Percentiles rank a stretch among this genome's conserved stretches.
Conservation (phyloP, 2,329 filamentous ascomycete genomes). For the Plenodomus tracheiphilus region DNA sequence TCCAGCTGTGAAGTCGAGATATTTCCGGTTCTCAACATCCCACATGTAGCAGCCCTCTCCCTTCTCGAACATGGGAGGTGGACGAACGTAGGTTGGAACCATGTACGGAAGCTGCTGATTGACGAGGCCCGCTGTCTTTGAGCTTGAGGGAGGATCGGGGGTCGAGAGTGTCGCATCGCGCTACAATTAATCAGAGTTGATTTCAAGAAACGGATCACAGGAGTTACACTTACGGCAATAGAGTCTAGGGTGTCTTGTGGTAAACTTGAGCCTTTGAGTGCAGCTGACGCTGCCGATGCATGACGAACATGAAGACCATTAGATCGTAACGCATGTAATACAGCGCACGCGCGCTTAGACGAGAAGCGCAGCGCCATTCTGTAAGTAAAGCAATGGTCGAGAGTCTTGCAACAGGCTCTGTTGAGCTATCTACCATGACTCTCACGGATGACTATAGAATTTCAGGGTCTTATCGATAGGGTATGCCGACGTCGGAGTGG, state of each 20-base stretch:
- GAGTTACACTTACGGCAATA: conserved; percentile 41
- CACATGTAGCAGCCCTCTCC: conserved; percentile 86
- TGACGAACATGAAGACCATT: conserved; percentile 34
- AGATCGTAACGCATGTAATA: conserved; percentile 30
- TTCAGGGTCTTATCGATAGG: conserved; percentile 15
- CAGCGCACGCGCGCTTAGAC: conserved; percentile 26
- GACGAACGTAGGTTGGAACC: conserved; percentile 93
- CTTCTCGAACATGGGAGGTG: conserved; percentile 84
- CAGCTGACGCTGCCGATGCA: conserved; percentile 46
- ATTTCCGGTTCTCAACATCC: conserved; percentile 86
- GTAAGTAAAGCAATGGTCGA: conserved; percentile 8
- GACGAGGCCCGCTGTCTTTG: conserved; percentile 73
- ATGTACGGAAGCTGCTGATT: conserved; percentile 81
- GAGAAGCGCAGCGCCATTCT: conserved; percentile 40
- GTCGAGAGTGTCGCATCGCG: conserved; percentile 57
- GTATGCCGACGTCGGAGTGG: conserved; percentile 27
- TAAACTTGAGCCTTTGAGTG: conserved; percentile 45
- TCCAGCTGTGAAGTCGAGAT: conserved; percentile 92
- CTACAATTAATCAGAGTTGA: conserved; percentile 22
- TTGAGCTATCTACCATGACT: conserved; percentile 14
- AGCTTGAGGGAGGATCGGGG: conserved; percentile 73
- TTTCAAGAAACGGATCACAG: neutral
- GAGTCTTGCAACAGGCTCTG: conserved; percentile 3
- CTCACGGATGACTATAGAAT: conserved; percentile 17
- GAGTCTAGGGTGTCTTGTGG: conserved; percentile 46